Percentiles rank a stretch among this genome's conserved stretches.
Conservation (phyloP, 192 early-diverging fungal species). For the Hyaloraphidium curvatum region DNA sequence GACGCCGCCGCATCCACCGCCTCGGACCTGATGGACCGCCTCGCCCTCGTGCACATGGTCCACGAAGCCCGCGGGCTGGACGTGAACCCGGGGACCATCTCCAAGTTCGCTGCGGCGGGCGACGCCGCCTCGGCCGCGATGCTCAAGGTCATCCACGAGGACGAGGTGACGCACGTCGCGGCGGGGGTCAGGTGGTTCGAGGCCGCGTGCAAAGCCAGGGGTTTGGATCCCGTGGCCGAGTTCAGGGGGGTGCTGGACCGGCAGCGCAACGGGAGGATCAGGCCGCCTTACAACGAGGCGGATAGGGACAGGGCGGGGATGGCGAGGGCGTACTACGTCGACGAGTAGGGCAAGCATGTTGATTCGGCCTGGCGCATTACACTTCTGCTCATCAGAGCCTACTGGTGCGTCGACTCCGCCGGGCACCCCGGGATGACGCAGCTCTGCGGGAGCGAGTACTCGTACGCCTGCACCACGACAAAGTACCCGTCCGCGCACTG, state of each 20-base stretch:
- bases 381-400: too few species aligned
- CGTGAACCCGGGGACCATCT: conserved; percentile 43
- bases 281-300: conserved; percentile 45
- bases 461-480: too few species aligned
- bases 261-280: conserved; percentile 31
- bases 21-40: conserved; percentile 20
- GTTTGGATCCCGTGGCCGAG: conserved; percentile 6
- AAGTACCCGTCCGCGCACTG: too few species aligned
- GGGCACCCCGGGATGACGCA: too few species aligned
- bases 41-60: conserved; percentile 35
- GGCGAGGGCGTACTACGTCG: conserved; percentile 27
- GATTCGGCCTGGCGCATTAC: too few species aligned
- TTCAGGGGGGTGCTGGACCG: conserved; percentile 17
- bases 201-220: conserved; percentile 20
- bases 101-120: conserved; percentile 29
- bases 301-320: conserved; percentile 35
- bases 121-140: conserved; percentile 29
- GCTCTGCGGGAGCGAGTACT: too few species aligned
- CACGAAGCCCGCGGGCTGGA: conserved; percentile 49
- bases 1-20: conserved; percentile 40
- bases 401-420: too few species aligned
- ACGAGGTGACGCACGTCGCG: conserved; percentile 26
- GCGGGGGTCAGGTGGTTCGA: conserved; percentile 37
- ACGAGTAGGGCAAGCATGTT: too few species aligned
- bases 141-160: conserved; percentile 28